Conservation (phyloP, 2,329 filamentous ascomycete species). For the Xylariales sp. region DNA sequence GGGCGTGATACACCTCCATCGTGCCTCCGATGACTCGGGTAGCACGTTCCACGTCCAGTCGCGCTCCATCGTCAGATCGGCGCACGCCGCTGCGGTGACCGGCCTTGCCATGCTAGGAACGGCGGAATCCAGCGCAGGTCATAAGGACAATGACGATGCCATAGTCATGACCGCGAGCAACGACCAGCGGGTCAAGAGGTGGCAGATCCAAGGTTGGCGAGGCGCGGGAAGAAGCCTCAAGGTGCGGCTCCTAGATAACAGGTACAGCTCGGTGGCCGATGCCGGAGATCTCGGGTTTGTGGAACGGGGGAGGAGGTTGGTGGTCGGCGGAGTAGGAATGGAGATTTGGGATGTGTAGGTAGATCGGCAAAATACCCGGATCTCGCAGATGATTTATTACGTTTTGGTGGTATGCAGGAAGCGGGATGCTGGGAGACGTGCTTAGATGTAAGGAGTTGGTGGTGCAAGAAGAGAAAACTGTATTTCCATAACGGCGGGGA, state of each 20-base stretch:
- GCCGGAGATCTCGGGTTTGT: constrained; percentile 47
- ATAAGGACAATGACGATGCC: constrained; percentile 8
- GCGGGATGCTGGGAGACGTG: too few species aligned
- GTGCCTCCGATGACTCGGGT: constrained; percentile 9
- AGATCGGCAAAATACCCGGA: too few species aligned
- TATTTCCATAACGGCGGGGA: too few species aligned
- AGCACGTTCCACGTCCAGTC: constrained; percentile 11
- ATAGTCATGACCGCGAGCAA: constrained; percentile 48
- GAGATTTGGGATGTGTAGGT: constrained; percentile 8
- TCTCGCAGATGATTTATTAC: too few species aligned
- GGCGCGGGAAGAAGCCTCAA: constrained; percentile 9
- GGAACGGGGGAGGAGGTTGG: constrained; percentile 8
- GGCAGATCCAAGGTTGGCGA: constrained; percentile 31
- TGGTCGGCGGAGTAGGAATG: constrained; percentile 7
- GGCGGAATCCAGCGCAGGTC: not conserved
- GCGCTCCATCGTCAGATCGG: constrained; percentile 41
- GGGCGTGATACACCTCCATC: constrained; percentile 30
- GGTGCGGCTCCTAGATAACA: constrained; percentile 41
- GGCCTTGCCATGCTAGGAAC: constrained; percentile 37
- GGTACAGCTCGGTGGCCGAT: constrained; percentile 58
- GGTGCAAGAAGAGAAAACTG: too few species aligned
- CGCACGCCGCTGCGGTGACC: constrained; percentile 71
- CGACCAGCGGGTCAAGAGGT: constrained; percentile 57
- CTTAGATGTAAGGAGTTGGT: too few species aligned
- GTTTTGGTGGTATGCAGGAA: too few species aligned